Evolutionary conservation across 164 flowering plant genomes (phyloP), one percentile per base, ranked within the genome.

Genomic region (Pachysandra terminalis): DNA sequence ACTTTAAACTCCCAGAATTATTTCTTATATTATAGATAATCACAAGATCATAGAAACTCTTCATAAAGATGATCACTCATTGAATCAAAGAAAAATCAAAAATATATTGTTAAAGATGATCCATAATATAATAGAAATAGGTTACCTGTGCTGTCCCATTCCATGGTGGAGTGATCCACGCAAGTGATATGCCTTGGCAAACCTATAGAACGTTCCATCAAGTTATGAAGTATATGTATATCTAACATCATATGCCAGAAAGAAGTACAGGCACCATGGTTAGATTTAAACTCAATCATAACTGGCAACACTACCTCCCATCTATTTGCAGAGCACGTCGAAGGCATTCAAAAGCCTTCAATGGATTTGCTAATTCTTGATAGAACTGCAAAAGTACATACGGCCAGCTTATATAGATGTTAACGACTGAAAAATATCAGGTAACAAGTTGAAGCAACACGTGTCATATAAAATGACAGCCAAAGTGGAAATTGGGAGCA

Each of bases 141-240:
- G 19, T 55, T 79, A 90, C 98, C 90, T 88, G 81, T 95, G 97
- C 54, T 87, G 86, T 55, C 98, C 97, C 89, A 87, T 77, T 21
- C 89, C 96, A 78, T 95, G 96, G 24, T 74, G 78, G 55, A 95
- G 83, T 62, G 86, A 79, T 64, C 97, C 97, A 55, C 85, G 89
- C 77, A 90, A 73, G 72, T 90, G 87, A 82, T 90, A 92, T 56
- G 89, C 97, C 81, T 86, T 91, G 19, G 86, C 74, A 78, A 74
- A 83, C 86, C 97, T 95, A 67, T 41, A 54, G 17, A 61, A 54
- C 56, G 54, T 37, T 15, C 13, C 59, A 64, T 15, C 19, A 59
- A 32, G 60, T 23, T 23, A 51, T 41, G 35, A 64, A n/a, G n/a
- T n/a, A n/a, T n/a, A n/a, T 52, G 1, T 49, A 2, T 12, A 22